Percentiles rank a stretch among this genome's conserved stretches.
Evolutionary conservation across 352 stramenopile species (phyloP).

Genomic region (Globisporangium orthogonon): DNA sequence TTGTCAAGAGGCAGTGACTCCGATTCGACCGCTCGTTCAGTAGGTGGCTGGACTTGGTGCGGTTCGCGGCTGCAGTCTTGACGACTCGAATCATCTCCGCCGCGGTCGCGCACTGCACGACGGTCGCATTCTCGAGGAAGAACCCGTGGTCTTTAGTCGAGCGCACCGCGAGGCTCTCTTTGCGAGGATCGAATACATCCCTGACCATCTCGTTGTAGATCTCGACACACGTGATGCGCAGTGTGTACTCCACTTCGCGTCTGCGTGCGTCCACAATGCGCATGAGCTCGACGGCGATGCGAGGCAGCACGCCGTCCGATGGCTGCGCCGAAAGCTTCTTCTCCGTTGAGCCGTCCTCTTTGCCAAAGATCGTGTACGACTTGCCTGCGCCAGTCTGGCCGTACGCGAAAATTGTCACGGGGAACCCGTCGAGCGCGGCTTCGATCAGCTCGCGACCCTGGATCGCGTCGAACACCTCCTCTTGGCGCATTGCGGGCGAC

Average conservation of each 20-base stretch:
- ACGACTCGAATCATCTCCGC: slow-evolving; percentile 61
- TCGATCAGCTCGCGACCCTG: slow-evolving; percentile 35
- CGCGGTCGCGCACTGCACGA: slow-evolving; percentile 48
- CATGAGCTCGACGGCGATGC: slow-evolving; percentile 45
- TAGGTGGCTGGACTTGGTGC: slow-evolving; percentile 59
- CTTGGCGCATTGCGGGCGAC: slow-evolving; percentile 24
- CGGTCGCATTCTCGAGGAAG: slow-evolving; percentile 66
- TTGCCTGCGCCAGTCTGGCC: slow-evolving; percentile 70
- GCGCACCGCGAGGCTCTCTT: slow-evolving; percentile 48
- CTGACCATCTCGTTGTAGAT: slow-evolving; percentile 75
- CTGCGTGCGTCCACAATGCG: slow-evolving; percentile 28
- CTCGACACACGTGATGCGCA: slow-evolving; percentile 68
- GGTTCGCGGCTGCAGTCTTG: slow-evolving; percentile 49
- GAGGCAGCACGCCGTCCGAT: slow-evolving; percentile 48
- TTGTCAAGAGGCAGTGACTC: slow-evolving; percentile 72
- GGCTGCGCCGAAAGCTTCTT: slow-evolving; percentile 21
- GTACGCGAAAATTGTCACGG: slow-evolving; percentile 73
- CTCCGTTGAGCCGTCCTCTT: slow-evolving; percentile 31
- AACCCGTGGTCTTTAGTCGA: slow-evolving; percentile 59
- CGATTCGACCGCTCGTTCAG: slow-evolving; percentile 69
- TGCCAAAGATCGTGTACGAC: slow-evolving; percentile 71
- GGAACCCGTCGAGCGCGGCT: slow-evolving; percentile 51
- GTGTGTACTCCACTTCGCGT: slow-evolving; percentile 37
- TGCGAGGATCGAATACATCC: slow-evolving; percentile 56
- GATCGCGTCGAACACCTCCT: slow-evolving; percentile 52